Base-by-base conservation (phyloP, 805 yeast species). In the Ogataea corticis region DNA sequence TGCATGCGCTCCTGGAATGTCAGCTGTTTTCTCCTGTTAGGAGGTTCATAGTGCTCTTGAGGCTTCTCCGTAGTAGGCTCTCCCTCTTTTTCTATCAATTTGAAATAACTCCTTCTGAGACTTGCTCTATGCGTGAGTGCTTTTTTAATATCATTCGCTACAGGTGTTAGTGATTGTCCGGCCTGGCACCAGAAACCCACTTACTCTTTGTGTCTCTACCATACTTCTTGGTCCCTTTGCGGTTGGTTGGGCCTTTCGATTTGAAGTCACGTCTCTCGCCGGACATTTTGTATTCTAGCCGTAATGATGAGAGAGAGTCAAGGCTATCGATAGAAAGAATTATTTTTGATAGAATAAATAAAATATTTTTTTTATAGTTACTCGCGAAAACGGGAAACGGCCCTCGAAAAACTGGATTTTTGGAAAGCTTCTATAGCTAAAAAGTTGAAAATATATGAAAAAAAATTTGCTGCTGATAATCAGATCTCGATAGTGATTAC, bases 121-220 rank as follows among this genome's bases (percentile, higher is more conserved):
- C 94, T 76, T 12, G 96, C 87, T 50, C 89, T 78, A 59, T 89
- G 95, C 0, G 79, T 76, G 52, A 91, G 75, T 11, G 94, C 84
- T 58, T 76, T 78, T 57, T 85, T 83, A 57, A 91, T 91, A 49
- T 89, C 97, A 44, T 78, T 75, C 7, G 58, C 62, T 57, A 23
- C 9, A 14, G 14, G 9, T 21, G 25, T 21, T 21, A 21, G 25
- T 21, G 25, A 9, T 21, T 21, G 5, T 28, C 27, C 25, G 25
- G 4, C 33, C 54, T 21, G 25, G 25, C 5, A 33, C 34, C 13
- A n/a, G 21, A 17, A 27, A 7, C 2, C 5, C 34, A 46, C 61
- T 33, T 48, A 50, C 59, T 56, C 47, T 66, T 66, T 13, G 57
- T 33, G 39, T 66, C 65, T 44, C 58, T 62, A 17, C 66, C 67